These are phyloP conservation scores for Picea sitchensis DNA, from an alignment of 75 land plant genomes.

Conservation along the genomic window DNA sequence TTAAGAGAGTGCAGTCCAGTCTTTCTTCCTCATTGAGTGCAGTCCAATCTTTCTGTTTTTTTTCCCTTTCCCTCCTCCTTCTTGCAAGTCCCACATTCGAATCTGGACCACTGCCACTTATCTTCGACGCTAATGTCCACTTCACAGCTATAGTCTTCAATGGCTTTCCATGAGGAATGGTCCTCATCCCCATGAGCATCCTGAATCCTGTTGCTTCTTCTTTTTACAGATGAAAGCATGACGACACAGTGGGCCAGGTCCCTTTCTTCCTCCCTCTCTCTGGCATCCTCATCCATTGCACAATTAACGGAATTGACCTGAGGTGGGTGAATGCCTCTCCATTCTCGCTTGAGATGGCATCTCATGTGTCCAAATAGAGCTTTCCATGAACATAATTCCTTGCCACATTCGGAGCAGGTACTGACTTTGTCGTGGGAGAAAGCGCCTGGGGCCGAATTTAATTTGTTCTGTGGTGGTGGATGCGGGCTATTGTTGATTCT, in stretches of 20 bases:
- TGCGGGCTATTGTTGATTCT: background rate
- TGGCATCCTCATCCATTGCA: background rate
- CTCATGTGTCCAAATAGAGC: conserved; percentile 64
- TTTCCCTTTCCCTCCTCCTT: background rate
- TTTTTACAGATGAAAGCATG: conserved; percentile 11
- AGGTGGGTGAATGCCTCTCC: conserved; percentile 42
- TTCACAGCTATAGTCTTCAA: no score
- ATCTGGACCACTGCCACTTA: background rate
- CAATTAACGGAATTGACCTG: background rate
- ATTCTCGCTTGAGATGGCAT: conserved; percentile 42
- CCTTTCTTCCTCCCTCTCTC: background rate
- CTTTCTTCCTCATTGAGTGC: no score
- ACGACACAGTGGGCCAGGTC: conserved; percentile 19
- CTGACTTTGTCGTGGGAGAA: background rate
- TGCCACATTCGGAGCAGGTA: conserved; percentile 51
- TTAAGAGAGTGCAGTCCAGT: no score
- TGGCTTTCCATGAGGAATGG: no score
- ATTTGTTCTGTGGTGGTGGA: background rate
- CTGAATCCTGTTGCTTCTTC: background rate
- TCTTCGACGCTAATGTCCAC: no score
- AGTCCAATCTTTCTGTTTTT: no score
- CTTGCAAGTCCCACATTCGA: conserved; percentile 8
- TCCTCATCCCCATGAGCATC: no score
- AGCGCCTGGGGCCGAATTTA: background rate
- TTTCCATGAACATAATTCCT: conserved; percentile 45